Evolutionary conservation across 1,284 basidiomycete genomes (phyloP), one percentile per base, ranked within the genome.

Genomic region (Trichosporon sp.): DNA sequence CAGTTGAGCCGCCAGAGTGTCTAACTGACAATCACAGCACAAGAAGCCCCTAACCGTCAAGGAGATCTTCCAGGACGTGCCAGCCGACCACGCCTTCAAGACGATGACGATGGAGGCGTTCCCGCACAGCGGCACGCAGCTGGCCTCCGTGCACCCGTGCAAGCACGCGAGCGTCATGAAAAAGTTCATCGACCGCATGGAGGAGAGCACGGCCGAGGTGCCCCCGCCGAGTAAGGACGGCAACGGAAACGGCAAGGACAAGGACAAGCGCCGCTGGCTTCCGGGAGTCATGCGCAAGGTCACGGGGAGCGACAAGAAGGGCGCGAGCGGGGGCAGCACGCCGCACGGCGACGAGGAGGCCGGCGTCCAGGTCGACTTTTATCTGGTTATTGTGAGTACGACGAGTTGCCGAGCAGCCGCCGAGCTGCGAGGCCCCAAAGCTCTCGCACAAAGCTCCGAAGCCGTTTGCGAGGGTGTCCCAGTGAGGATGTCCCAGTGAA

Each of bases 161-260:
- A 98, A 98, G 83, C 96, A 99, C 82, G 94, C 96, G 0, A 94
- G 91, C 81, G 97, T 99, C 69, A 99, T 99, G 97, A 98, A 97
- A 88, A 99, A 98, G 85, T 94, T 99, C 76, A 98, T 99, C 79
- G 96, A 98, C 83, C 89, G 96, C 69, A 98, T 99, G 95, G 97
- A 98, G 84, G 90, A 90, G 82, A 90, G 90, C 74, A 90, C 93
- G 59, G 70, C 81, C 71, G 88, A 46, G 86, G 83, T 72, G 65
- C 78, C 73, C 48, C 38, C 70, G 63, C 71, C 73, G n/a, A 76
- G 70, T 21, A 76, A 75, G 19, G 70, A 68, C 35, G 70, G 63
- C 12, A 75, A 26, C 26, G 26, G 35, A 10, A 10, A 37, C 35
- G 35, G 35, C 35, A 37, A 67, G 19, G 88, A 88, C 70, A 38